Percentiles rank a stretch among this genome's conserved stretches.
These are phyloP conservation scores for Linum lewisii DNA, from an alignment of 345 rosid species.

Conservation along the genomic window DNA sequence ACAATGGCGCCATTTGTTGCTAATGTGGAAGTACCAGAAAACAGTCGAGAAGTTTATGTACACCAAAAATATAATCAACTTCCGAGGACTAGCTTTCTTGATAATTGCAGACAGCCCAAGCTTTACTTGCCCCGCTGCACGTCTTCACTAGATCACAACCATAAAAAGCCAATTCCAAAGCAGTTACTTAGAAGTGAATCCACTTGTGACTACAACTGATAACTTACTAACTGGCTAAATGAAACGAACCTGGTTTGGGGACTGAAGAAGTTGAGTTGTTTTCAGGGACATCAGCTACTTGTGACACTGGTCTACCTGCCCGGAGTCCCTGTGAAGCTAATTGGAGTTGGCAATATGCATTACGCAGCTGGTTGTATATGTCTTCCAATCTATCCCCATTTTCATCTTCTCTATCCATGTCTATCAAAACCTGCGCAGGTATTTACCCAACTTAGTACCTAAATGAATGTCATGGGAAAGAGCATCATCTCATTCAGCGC, in stretches of 20 bases:
- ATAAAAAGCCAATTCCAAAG: neutral
- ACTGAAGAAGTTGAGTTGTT: conserved; percentile 18
- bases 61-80: neutral
- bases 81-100: neutral
- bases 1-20: too few species aligned
- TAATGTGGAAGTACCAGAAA: neutral
- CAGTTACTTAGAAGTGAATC: neutral
- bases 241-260: conserved; percentile 29
- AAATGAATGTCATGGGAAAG: neutral
- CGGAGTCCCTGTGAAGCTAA: conserved; percentile 20
- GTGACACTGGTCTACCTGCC: conserved; percentile 2
- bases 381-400: conserved; percentile 44
- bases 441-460: conserved; percentile 10
- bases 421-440: conserved; percentile 44
- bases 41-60: neutral
- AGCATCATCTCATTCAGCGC: neutral
- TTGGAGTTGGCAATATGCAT: conserved; percentile 66
- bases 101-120: conserved; percentile 8
- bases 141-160: neutral
- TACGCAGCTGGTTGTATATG: conserved; percentile 31
- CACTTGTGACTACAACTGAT: too few species aligned
- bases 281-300: conserved; percentile 12
- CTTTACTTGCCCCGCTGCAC: neutral
- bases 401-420: conserved; percentile 80
- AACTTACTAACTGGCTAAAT: conserved; percentile 5